Evolutionary conservation across 139 green algal genomes (phyloP), one percentile per base, ranked within the genome.

Genomic region (Coccomyxa sp.): DNA sequence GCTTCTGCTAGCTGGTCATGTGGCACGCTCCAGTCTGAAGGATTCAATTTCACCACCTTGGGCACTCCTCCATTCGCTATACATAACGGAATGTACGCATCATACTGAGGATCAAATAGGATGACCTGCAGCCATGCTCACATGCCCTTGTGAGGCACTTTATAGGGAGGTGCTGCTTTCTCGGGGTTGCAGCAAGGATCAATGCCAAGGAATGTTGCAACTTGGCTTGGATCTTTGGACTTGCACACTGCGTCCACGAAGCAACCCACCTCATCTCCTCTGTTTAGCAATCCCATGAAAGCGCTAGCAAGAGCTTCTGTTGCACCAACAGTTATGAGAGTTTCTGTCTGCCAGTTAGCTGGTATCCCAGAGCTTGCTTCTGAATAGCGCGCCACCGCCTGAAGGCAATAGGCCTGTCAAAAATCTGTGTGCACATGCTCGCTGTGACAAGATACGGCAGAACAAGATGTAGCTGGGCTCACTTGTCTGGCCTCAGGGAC

Each of bases 61-160:
- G 84, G 79, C 79, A 82, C 82, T 17, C 51, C 90, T 74, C 92
- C 92, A 4, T 86, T 84, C 14, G 87, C 66, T 58, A 60, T 23
- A 0, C 85, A 75, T 67, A 95, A 87, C 38, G 90, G 85, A 0
- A 85, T 60, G 78, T 95, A 95, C 13, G 84, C 89, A 81, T 97
- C 94, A 82, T 97, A 97, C 67, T 91, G 86, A 0, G 94, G 94
- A 51, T 93, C 91, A 83, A 97, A 94, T 21, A 97, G 87, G 51
- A 97, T 90, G 32, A 94, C 92, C 90, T 94, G 86, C 51, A 84
- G 30, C 38, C 0, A 23, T 21, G 31, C 67, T 67, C 14, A 31
- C 51, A 28, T 74, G n/a, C 21, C 58, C 27, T 27, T 25, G 28
- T 7, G 3, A 79, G 31, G 4, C 3, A 51, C 38, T 51, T 51